phyloP scores from a whole-genome alignment of 306 rosid genomes.

The Prinsepia uniflora region DNA sequence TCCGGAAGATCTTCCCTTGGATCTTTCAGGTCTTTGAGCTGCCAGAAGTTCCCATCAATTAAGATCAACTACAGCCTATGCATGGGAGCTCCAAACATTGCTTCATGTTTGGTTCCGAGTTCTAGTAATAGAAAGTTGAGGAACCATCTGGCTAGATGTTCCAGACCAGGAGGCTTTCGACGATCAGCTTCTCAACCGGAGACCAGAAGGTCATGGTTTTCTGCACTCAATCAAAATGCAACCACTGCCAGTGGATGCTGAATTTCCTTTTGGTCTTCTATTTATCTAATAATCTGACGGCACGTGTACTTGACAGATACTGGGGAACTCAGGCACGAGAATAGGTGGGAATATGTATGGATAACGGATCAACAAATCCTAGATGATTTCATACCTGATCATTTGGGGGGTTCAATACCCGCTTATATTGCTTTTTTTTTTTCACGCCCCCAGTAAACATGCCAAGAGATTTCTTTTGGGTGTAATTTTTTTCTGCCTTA shows the following conservation, averaged over 20 bases:
- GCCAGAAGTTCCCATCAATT: constrained; percentile 60
- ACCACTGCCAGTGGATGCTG: constrained; percentile 54
- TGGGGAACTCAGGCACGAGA: no score
- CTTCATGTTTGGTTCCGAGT: constrained; percentile 55
- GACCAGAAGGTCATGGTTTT: constrained; percentile 68
- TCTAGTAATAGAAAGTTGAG: constrained; percentile 28
- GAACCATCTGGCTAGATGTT: constrained; percentile 44
- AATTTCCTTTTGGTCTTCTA: background rate
- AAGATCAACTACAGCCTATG: constrained; percentile 53
- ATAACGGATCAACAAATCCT: no score
- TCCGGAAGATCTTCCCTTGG: constrained; percentile 33
- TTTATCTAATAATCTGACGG: background rate
- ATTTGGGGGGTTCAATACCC: no score
- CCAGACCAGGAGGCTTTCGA: constrained; percentile 50
- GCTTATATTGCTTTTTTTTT: no score
- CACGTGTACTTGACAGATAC: no score
- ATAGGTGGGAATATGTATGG: no score
- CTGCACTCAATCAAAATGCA: constrained; percentile 69
- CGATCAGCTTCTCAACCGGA: constrained; percentile 51
- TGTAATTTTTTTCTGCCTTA: background rate
- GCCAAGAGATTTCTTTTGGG: background rate
- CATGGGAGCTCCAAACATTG: constrained; percentile 53
- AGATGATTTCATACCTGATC: no score
- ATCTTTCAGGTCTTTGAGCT: constrained; percentile 58
- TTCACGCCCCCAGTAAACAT: no score